Evolutionary conservation across 2,329 filamentous ascomycete genomes (phyloP), one percentile per base, ranked within the genome.

Genomic region (Colletotrichum sp.): DNA sequence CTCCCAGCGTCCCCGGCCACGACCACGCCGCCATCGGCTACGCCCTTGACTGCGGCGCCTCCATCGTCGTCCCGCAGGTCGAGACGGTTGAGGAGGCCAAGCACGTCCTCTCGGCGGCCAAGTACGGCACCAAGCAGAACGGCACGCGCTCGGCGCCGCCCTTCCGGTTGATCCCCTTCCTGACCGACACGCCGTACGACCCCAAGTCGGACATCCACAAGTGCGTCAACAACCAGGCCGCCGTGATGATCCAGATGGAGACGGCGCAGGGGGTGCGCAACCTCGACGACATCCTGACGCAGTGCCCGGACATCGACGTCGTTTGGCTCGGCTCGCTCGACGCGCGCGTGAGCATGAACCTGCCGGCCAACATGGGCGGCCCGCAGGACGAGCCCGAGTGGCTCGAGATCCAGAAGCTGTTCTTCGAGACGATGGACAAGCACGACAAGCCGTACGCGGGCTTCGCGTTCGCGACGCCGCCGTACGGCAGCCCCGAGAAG

Each of bases 221-320:
- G 75, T 85, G 84, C 76, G 66, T 87, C 34, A 89, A 89, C 79
- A 79, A 86, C 67, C 87, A 88, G 79, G 87, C 87, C 1, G 87
- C 87, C 61, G 80, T 89, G 73, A 85, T 88, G 81, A 87, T 89
- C 64, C 87, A 89, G 79, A 86, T 89, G 52, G 88, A 89, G 79
- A 81, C 83, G 1, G 78, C 85, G 6, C 80, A 83, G 67, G 87
- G 83, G 58, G 81, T 88, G 73, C 79, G 86, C 68, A 88, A 89
- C 78, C 85, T 89, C n/a, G 87, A 89, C 76, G 86, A 82, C 52
- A 88, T 89, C 71, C 83, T 89, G 34, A 87, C 86, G 16, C 85
- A 84, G 73, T 83, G 83, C 30, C 85, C 86, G 2, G 85, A 88
- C 55, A 87, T 89, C 34, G 87, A 89, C 78, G 79, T 84, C 22